Conservation (phyloP, 78 protist species). For the Cyanophora paradoxa region DNA sequence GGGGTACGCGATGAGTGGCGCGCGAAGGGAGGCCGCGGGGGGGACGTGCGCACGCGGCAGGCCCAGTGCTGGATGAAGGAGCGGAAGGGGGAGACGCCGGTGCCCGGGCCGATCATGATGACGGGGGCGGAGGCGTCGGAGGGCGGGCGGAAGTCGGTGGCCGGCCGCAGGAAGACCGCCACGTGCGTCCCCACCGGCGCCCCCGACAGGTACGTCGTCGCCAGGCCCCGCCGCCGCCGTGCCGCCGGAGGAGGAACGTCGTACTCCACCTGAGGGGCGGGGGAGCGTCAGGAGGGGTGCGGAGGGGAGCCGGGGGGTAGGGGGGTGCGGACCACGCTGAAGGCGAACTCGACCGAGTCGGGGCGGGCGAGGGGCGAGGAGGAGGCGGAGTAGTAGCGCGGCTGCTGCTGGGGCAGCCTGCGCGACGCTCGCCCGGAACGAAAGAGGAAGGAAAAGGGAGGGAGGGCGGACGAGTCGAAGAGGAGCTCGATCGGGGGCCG, state of each 20-base stretch:
- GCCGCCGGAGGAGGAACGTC: no score
- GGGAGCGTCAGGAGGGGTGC: no score
- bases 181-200: background rate
- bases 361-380: background rate
- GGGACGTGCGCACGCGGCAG: background rate
- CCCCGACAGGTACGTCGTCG: background rate
- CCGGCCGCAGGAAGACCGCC: background rate
- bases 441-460: no score
- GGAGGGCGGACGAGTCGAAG: no score
- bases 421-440: no score
- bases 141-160: background rate
- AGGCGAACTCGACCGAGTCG: background rate
- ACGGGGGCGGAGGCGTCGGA: background rate
- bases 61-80: slow-evolving; percentile 7
- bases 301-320: no score
- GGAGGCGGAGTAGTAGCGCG: background rate
- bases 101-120: slow-evolving; percentile 1
- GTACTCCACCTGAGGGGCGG: no score
- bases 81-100: slow-evolving; percentile 12
- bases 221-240: no score
- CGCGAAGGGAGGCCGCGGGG: no score
- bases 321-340: no score
- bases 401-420: no score
- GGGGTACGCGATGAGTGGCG: background rate
- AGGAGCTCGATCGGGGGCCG: no score